Evolutionary conservation across 495 filamentous ascomycete genomes (phyloP), one percentile per base, ranked within the genome.

Genomic region (Bryoglossum gracile): DNA sequence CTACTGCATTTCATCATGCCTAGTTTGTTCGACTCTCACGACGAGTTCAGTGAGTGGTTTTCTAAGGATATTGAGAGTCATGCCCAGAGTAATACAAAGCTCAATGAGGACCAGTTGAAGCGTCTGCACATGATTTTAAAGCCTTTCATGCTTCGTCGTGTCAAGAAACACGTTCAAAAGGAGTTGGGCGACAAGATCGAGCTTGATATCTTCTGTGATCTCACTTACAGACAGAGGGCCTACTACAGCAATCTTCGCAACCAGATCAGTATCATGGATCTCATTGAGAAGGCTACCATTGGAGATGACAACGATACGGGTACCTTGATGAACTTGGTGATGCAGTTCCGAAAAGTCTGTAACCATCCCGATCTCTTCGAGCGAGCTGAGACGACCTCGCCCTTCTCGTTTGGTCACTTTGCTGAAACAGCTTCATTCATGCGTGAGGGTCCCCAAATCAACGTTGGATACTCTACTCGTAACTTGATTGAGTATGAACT

Each of bases 41-140:
- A 98, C 62, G 92, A 98, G 63, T 98, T 98, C 65, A 95, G 89
- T 70, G 92, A 98, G 61, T 98, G 92, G 92, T 98, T 98, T 68
- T 97, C 94, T 25, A 97, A 97, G 64, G 92, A 98, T 58, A 98
- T 98, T 57, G 92, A 98, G 66, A 95, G 89, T 23, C 92, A 98
- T 57, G 94, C 92, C 8, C 90, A 95, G 66, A 95, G 87, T 67
- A 97, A 98, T 66, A 97, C 92, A 24, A 96, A 97, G 64, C 80
- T 98, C 32, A 97, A 98, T 57, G 92, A 97, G 62, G 89, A 95
- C 58, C 92, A 99, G 65, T 80, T 99, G 34, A 87, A 84, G 64
- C 89, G 92, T 66, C 68, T 99, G 50, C 92, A 99, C 62, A 95
- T 97, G 90, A 98, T 98, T 57, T 70, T 98, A 56, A 97, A 97